Conservation (phyloP, 441 rosid genomes). For the Arabidopsis lyrata region DNA sequence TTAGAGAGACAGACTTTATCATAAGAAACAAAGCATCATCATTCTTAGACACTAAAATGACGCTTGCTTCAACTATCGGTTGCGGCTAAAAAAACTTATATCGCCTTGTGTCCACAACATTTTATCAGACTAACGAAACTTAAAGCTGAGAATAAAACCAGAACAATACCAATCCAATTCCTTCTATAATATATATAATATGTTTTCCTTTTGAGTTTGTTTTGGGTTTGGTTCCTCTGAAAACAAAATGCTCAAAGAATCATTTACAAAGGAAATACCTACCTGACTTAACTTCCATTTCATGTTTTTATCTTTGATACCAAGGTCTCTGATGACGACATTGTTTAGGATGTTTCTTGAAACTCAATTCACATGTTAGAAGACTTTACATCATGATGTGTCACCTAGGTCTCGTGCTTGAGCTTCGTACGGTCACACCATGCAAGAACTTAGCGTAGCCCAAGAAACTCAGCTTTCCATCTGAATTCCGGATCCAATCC, state of each 20-base stretch:
- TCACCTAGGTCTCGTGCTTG: conserved; percentile 59
- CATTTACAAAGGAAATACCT: conserved; percentile 42
- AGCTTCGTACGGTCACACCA: conserved; percentile 60
- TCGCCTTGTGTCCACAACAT: background rate
- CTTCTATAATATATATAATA: conserved; percentile 31
- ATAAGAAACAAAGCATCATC: too few species aligned
- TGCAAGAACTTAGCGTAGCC: conserved; percentile 72
- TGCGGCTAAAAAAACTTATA: background rate
- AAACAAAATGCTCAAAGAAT: conserved; percentile 38
- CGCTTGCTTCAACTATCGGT: too few species aligned
- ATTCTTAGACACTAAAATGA: too few species aligned
- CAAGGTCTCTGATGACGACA: background rate
- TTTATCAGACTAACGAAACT: background rate
- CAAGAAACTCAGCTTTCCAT: conserved; percentile 65
- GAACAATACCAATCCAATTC: conserved; percentile 8
- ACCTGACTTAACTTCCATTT: conserved; percentile 24
- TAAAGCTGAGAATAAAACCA: background rate
- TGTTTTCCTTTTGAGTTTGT: conserved; percentile 6
- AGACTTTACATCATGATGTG: conserved; percentile 9
- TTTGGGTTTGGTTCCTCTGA: conserved; percentile 16
- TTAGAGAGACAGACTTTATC: too few species aligned
- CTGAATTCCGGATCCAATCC: conserved; percentile 61
- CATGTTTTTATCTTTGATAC: conserved; percentile 15
- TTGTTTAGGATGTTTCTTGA: conserved; percentile 15
- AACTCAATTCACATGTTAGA: conserved; percentile 31